Evolutionary conservation across 2,329 filamentous ascomycete genomes (phyloP), one percentile per base, ranked within the genome.

Genomic region (Cladosporium austrohemisphaericum): DNA sequence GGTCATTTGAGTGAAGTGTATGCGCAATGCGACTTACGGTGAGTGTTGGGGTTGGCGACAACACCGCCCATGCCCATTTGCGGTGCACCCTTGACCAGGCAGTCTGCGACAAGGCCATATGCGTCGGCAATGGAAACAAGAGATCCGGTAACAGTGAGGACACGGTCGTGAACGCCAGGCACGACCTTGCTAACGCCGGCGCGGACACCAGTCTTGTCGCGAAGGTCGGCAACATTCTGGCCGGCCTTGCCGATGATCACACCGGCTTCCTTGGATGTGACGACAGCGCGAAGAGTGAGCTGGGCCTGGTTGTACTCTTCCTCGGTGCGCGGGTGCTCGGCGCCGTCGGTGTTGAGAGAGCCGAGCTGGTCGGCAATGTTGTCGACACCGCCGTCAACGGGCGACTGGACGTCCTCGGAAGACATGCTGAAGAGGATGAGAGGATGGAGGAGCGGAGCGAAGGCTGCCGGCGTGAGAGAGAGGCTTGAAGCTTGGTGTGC

Each of bases 181-280:
- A 98, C 93, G 47, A 97, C 93, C 77, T 98, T 98, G 81, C 91
- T 96, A 57, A 98, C 93, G 58, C 93, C 93, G 54, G 93, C 93
- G 74, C 94, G 95, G 63, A 98, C 93, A 52, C 92, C 93, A 58
- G 93, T 98, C 75, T 97, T 92, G 64, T 98, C 92, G 66, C 93
- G 86, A 55, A 98, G 80, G 65, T 97, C 92, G 40, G 93, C 93
- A 49, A 98, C 93, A 65, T 98, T 97, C 79, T 97, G 95, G 67
- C 93, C 93, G 51, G 86, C 90, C 76, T 98, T 98, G 71, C 93
- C 93, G 70, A 98, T 98, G 71, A 98, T 97, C 63, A 98, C 90
- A 66, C 93, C 93, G 52, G 93, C 93, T 74, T 98, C 93, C 76
- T 97, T 97, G 69, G 93, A 96, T 26, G 93, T 96, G 59, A 98